Base-by-base conservation (phyloP, 2,329 filamentous ascomycete genomes). In the Chalara sp. region DNA sequence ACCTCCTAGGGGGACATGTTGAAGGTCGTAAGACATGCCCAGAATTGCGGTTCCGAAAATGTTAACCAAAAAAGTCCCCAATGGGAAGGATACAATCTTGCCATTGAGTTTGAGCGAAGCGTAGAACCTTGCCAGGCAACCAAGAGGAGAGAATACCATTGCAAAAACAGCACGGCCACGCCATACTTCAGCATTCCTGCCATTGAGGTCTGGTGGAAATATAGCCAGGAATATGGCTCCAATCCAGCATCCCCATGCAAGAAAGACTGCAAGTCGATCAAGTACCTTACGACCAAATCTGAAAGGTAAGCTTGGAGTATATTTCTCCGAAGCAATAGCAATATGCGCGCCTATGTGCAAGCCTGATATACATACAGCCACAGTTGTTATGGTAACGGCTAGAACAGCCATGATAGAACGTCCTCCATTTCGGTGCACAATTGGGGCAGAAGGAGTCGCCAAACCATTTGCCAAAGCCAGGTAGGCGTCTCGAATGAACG, bases 61-160 rank as follows among this genome's bases (percentile, higher is more conserved):
- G 62, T 97, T 97, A 31, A 86, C 89, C 0, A 72, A 70, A 61
- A 96, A 96, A 0, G 92, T 97, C 2, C 92, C 92, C 0, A 96
- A 67, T 0, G 92, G 92, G 58, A 96, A 96, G 0, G 76, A 70
- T 0, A 81, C 67, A 0, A 81, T 58, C 21, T 80, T 73, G 0
- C 78, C 72, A 61, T 96, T 96, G n/a, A 96, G 76, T 29, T 72
- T 67, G 6, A 87, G 64, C 0, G 86, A 86, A 1, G 79, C 67
- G 64, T 89, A 91, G 70, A 87, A 95, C 4, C 92, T 80, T 0
- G 77, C 64, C 0, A 96, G 68, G 58, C 86, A 91, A 0, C 92
- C 92, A 0, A 89, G 58, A 0, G 92, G 92, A 1, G 89, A 87
- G 61, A 96, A 93, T 2, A 90, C 82, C 30, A 93, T 73, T 0